Evolutionary conservation across 306 rosid species (phyloP).

Genomic region (Clitoria ternatea): DNA sequence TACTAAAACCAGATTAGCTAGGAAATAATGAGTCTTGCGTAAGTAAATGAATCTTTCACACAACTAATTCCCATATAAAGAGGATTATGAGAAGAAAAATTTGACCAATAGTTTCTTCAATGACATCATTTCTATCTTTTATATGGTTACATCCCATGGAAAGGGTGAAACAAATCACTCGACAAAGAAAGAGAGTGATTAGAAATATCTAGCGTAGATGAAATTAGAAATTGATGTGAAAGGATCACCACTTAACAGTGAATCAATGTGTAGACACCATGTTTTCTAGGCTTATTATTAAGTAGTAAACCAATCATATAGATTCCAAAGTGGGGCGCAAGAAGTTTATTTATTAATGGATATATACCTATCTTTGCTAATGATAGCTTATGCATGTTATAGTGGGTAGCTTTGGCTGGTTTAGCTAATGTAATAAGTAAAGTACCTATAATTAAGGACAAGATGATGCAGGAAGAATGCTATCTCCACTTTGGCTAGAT

Average conservation of each 20-base stretch:
- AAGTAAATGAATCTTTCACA: not conserved
- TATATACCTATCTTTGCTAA: conserved; percentile 11
- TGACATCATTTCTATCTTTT: not conserved
- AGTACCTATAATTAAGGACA: conserved; percentile 74
- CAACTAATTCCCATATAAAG: too few species aligned
- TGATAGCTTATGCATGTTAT: not conserved
- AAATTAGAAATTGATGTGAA: not conserved
- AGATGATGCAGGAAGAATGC: conserved; percentile 79
- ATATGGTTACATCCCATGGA: not conserved
- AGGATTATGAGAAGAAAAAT: not conserved
- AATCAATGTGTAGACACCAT: not conserved
- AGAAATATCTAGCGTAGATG: not conserved
- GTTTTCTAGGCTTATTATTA: not conserved
- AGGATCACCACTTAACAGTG: not conserved
- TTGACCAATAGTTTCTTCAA: not conserved
- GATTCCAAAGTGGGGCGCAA: conserved; percentile 23
- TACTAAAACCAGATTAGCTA: not conserved
- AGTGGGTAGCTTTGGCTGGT: not conserved
- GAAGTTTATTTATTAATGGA: not conserved
- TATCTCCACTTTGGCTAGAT: conserved; percentile 70
- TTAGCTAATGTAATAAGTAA: not conserved
- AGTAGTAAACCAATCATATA: not conserved
- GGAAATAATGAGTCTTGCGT: not conserved
- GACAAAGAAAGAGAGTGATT: not conserved
- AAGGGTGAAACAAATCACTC: not conserved